Evolutionary conservation across 2,329 filamentous ascomycete species (phyloP).

Genomic region (Aspergillus fijiensis): DNA sequence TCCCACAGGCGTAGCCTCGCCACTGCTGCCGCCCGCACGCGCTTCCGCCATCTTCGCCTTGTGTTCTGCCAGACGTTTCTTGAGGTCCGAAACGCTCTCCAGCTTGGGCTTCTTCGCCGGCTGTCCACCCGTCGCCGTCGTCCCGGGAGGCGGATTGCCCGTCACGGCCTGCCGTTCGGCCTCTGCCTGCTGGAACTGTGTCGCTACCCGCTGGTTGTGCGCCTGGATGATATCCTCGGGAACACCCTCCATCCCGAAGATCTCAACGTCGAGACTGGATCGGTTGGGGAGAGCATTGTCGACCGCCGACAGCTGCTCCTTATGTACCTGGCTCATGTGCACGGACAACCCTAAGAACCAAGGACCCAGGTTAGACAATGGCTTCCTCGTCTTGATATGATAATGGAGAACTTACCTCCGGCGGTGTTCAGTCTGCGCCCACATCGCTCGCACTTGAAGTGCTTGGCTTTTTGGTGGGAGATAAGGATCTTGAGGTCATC

Average conservation of each 20-base stretch:
- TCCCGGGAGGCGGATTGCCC: constrained; percentile 74
- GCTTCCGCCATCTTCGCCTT: constrained; percentile 66
- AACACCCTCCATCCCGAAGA: constrained; percentile 97
- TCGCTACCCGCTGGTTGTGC: constrained; percentile 82
- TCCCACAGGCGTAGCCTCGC: constrained; percentile 57
- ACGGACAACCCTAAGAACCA: constrained; percentile 73
- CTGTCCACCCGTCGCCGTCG: constrained; percentile 44
- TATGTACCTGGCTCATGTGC: constrained; percentile 98
- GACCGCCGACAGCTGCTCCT: constrained; percentile 81
- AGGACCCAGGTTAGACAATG: background rate
- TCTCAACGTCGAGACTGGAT: constrained; percentile 83
- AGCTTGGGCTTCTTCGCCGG: constrained; percentile 65
- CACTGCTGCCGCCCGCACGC: constrained; percentile 55
- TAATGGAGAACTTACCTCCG: constrained; percentile 64
- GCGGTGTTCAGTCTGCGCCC: constrained; percentile 86
- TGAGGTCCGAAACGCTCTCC: constrained; percentile 74
- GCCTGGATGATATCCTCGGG: constrained; percentile 79
- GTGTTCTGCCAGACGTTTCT: constrained; percentile 75
- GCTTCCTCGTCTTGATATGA: too few relatives aligned
- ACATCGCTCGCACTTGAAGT: constrained; percentile 96
- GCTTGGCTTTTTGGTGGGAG: constrained; percentile 97
- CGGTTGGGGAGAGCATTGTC: constrained; percentile 91
- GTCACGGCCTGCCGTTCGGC: constrained; percentile 77
- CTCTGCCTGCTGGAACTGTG: constrained; percentile 81
- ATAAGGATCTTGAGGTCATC: constrained; percentile 96